Conservation (phyloP, 2,329 filamentous ascomycete species). For the Chaetothyriales sp. region DNA sequence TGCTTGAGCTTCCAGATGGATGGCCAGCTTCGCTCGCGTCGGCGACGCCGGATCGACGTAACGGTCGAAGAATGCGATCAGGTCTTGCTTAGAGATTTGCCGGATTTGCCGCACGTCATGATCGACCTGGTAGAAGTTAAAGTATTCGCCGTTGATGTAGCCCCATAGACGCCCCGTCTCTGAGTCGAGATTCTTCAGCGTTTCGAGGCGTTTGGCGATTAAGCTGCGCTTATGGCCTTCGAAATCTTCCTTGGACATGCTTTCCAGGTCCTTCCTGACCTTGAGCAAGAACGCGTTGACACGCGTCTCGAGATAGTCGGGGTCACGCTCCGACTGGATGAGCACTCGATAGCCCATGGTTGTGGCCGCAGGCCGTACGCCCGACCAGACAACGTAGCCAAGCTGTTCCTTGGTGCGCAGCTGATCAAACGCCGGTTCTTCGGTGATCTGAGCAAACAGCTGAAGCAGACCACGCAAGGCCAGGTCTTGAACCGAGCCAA, state of each 20-base stretch:
- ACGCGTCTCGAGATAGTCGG: slow-evolving; percentile 69
- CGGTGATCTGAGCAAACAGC: slow-evolving; percentile 75
- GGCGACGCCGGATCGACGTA: slow-evolving; percentile 64
- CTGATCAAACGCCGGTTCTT: slow-evolving; percentile 89
- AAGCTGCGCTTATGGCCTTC: slow-evolving; percentile 83
- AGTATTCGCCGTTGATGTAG: slow-evolving; percentile 73
- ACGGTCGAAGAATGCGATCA: slow-evolving; percentile 63
- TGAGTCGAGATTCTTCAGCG: slow-evolving; percentile 78
- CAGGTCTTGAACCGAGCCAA: slow-evolving; percentile 58
- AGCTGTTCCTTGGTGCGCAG: slow-evolving; percentile 89
- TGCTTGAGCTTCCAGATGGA: slow-evolving; percentile 69
- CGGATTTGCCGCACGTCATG: slow-evolving; percentile 64
- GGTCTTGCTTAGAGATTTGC: slow-evolving; percentile 60
- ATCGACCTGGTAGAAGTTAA: slow-evolving; percentile 75
- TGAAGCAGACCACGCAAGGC: slow-evolving; percentile 59
- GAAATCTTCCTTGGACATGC: slow-evolving; percentile 74
- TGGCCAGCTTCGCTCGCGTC: slow-evolving; percentile 64
- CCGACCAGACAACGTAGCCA: slow-evolving; percentile 89
- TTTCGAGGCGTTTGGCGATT: slow-evolving; percentile 75
- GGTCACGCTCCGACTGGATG: slow-evolving; percentile 81
- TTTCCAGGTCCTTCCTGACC: slow-evolving; percentile 51
- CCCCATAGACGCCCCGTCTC: slow-evolving; percentile 74
- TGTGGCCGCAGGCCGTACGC: slow-evolving; percentile 55
- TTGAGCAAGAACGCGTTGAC: slow-evolving; percentile 71
- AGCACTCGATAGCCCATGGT: slow-evolving; percentile 78